These are phyloP conservation scores for Papiliotrema nemorosa DNA, from an alignment of 1,284 basidiomycete genomes.

Conservation along the genomic window DNA sequence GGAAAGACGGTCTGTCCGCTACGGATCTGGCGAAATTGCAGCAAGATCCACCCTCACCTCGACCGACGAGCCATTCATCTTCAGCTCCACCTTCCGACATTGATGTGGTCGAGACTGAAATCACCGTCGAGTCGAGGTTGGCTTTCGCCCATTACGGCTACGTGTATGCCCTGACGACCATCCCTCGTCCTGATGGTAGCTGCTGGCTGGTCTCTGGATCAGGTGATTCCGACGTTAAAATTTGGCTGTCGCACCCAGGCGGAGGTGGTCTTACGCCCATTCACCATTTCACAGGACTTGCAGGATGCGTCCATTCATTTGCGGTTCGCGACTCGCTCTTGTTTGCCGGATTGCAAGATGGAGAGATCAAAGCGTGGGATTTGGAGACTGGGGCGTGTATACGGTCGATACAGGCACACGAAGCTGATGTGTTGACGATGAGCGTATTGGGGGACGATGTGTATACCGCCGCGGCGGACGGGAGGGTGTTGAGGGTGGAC, in stretches of 20 bases:
- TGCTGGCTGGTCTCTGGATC: slow-evolving; percentile 73
- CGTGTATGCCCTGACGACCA: slow-evolving; percentile 76
- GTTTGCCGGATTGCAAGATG: slow-evolving; percentile 90
- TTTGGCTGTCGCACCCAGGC: slow-evolving; percentile 64
- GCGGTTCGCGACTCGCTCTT: slow-evolving; percentile 72
- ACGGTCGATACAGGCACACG: slow-evolving; percentile 78
- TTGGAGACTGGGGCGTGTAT: slow-evolving; percentile 82
- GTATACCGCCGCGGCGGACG: slow-evolving; percentile 79
- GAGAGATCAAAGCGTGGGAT: slow-evolving; percentile 87
- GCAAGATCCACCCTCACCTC: too few species aligned
- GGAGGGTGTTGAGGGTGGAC: slow-evolving; percentile 76
- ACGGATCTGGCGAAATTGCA: slow-evolving; percentile 15
- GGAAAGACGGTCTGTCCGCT: slow-evolving; percentile 13
- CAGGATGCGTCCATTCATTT: slow-evolving; percentile 67
- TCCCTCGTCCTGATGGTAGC: slow-evolving; percentile 44
- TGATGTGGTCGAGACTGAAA: slow-evolving; percentile 48
- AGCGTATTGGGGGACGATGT: slow-evolving; percentile 70
- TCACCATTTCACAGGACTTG: slow-evolving; percentile 27
- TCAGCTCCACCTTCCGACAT: not conserved
- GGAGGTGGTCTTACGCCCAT: slow-evolving; percentile 36
- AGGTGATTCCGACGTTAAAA: slow-evolving; percentile 84
- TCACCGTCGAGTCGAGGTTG: slow-evolving; percentile 66
- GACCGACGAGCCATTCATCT: not conserved
- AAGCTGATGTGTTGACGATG: slow-evolving; percentile 78
- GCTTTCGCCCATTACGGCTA: slow-evolving; percentile 92